phyloP scores from a whole-genome alignment of 371 early-diverging fungal genomes.

The Batkoa obscura region DNA sequence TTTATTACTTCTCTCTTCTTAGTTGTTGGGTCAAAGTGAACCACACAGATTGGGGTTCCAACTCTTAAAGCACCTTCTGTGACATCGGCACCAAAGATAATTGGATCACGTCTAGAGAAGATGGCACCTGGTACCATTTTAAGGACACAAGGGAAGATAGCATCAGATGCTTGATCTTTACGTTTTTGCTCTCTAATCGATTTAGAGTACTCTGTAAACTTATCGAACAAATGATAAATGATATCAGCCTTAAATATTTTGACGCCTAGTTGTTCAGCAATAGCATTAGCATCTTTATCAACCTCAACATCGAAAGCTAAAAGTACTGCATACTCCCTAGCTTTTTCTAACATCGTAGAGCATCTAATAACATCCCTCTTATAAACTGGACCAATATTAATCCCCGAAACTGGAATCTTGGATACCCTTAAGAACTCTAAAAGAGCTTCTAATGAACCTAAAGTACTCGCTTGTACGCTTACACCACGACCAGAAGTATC shows the following conservation, averaged over 20 bases:
- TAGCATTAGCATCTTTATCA: constrained; percentile 86
- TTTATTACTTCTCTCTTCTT: constrained; percentile 40
- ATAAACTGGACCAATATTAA: constrained; percentile 97
- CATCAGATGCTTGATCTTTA: constrained; percentile 69
- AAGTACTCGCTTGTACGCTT: constrained; percentile 97
- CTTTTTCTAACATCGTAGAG: constrained; percentile 80
- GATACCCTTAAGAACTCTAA: constrained; percentile 83
- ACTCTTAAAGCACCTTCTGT: constrained; percentile 80
- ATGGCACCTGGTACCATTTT: constrained; percentile 89
- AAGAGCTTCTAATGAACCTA: constrained; percentile 98
- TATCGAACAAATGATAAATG: constrained; percentile 98
- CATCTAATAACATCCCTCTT: constrained; percentile 95
- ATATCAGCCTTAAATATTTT: constrained; percentile 96
- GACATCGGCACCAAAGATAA: constrained; percentile 96
- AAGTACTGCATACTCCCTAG: constrained; percentile 75
- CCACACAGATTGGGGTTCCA: constrained; percentile 93
- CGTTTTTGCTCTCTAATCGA: constrained; percentile 66
- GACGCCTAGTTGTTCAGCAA: constrained; percentile 87
- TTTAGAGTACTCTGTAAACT: constrained; percentile 69
- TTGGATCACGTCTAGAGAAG: constrained; percentile 94
- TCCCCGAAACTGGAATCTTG: constrained; percentile 94
- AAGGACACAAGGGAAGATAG: constrained; percentile 94
- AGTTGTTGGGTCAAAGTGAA: constrained; percentile 57
- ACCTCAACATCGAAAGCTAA: constrained; percentile 99
- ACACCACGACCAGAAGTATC: constrained; percentile 90